A percentile compares a stretch with the other conserved stretches of the same genome.
These are phyloP conservation scores for Neurospora discreta DNA, from an alignment of 495 filamentous ascomycete genomes.

Conservation along the genomic window DNA sequence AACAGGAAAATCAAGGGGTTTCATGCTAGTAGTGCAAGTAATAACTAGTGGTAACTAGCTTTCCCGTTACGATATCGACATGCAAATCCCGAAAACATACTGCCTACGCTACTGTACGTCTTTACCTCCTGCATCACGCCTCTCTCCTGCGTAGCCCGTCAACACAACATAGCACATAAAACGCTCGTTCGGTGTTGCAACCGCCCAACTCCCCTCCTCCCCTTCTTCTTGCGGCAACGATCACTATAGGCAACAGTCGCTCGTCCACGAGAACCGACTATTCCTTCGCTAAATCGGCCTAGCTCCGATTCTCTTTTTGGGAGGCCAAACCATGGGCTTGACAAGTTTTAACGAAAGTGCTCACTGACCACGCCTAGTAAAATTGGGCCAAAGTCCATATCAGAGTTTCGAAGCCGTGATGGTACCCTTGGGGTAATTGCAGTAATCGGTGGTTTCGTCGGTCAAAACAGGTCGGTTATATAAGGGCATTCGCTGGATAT, in stretches of 20 bases:
- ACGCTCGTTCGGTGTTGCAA: not conserved
- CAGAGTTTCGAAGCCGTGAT: not conserved
- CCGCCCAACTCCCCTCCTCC: not conserved
- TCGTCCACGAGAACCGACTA: not conserved
- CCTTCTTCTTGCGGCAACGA: not conserved
- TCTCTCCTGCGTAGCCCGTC: not conserved
- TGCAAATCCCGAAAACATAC: not conserved
- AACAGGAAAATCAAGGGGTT: not conserved
- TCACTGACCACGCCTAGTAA: not conserved
- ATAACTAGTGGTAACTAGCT: not conserved
- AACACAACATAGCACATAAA: not conserved
- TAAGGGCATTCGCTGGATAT: not conserved
- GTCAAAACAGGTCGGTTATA: not conserved
- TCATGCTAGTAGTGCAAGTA: not conserved
- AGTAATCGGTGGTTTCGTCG: not conserved
- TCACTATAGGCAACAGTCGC: not conserved
- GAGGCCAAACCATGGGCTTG: not conserved
- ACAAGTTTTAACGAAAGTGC: not conserved
- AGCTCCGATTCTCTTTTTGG: slow-evolving; percentile 2
- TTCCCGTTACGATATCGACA: not conserved
- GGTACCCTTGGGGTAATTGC: not conserved
- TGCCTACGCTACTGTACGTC: not conserved
- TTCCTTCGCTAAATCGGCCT: slow-evolving; percentile 6
- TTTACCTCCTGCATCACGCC: not conserved
- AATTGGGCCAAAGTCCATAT: not conserved